Percentiles rank a stretch among this genome's conserved stretches.
Evolutionary conservation across 176 grass and related monocot genomes (phyloP).

Genomic region (Oryza longistaminata): DNA sequence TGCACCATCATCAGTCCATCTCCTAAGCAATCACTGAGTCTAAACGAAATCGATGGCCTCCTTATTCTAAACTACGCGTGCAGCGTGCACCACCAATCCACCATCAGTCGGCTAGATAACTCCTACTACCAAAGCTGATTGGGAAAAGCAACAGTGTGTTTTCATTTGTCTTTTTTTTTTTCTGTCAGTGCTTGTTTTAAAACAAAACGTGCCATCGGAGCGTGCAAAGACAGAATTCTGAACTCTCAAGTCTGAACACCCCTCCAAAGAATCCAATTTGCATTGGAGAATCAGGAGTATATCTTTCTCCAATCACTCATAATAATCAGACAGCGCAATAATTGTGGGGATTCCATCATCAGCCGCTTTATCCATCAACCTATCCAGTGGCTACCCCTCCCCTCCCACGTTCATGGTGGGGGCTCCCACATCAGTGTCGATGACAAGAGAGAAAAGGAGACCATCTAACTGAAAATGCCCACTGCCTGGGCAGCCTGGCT

Average conservation of each 20-base stretch:
- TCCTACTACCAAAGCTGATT: neutral
- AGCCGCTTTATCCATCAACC: neutral
- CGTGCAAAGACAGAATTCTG: neutral
- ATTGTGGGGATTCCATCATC: neutral
- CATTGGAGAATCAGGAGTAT: neutral
- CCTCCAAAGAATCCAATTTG: neutral
- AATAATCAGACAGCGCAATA: neutral
- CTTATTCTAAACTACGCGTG: neutral
- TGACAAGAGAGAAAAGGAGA: neutral
- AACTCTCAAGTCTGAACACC: neutral
- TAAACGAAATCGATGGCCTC: neutral
- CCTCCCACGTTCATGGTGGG: constrained; percentile 26
- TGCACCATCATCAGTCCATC: constrained; percentile 3
- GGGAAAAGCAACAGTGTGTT: neutral
- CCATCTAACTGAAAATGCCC: constrained; percentile 8
- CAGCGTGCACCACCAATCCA: neutral
- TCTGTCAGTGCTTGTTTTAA: neutral
- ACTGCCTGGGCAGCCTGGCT: neutral
- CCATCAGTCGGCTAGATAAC: constrained; percentile 19
- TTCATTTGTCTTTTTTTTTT: neutral
- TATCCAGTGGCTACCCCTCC: neutral
- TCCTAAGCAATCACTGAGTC: neutral
- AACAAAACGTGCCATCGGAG: constrained; percentile 21
- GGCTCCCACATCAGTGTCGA: neutral
- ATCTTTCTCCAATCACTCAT: neutral